Base-by-base conservation (phyloP, 768 basidiomycete genomes). In the Kwoniella mangroviensis region DNA sequence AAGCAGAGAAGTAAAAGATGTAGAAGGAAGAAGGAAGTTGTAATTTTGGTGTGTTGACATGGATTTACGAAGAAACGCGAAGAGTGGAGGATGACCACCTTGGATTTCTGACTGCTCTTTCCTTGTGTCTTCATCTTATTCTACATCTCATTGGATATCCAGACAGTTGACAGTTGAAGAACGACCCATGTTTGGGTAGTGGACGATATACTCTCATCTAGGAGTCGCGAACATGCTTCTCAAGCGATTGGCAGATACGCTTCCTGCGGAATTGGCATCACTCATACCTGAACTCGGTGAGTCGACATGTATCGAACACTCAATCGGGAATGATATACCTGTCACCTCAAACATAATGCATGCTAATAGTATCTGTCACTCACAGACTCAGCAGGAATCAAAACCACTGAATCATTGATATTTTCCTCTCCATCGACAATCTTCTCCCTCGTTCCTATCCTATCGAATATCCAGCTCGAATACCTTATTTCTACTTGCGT, bases 51-150 rank as follows among this genome's bases (percentile, higher is more conserved):
- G 22, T 40, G 34, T 34, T 34, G 34, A 34, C 34, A 34, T 34
- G 34, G 34, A 34, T 34, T 34, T 34, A 34, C 34, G 34, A 11
- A 17, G 5, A 63, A 59, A 34, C 12, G 11, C 24, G 22, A n/a
- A 41, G 52, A 49, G 64, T 70, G 65, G 72, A 68, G 68, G 68
- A 60, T n/a, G 65, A 55, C 68, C 72, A 70, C 57, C 15, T n/a
- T 24, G 19, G 22, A 68, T n/a, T 21, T 49, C 53, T 52, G 26
- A 28, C 4, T 87, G 88, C 81, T 91, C 89, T 68, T 91, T 89
- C 22, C 89, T 7, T 59, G 19, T 22, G 42, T 53, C 54, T 21
- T 51, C 42, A 22, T 67, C 51, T 67, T 56, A 43, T 63, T 57
- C 52, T 61, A 43, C 28, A 58, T 55, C 21, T 59, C 57, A 40